phyloP scores from a whole-genome alignment of 2,329 filamentous ascomycete genomes.

The Didymella glomerata region DNA sequence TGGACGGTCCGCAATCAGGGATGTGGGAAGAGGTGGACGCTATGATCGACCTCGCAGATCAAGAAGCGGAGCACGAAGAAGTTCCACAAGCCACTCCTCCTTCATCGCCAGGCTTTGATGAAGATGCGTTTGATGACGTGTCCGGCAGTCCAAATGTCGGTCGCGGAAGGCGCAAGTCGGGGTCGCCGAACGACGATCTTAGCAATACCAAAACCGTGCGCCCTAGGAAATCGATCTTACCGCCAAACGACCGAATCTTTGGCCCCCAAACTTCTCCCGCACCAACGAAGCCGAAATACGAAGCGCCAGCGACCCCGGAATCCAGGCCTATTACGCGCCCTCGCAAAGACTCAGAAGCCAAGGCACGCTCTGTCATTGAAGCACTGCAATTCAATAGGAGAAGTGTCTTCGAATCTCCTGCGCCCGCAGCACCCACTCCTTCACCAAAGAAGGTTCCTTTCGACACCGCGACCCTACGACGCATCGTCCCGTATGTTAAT shows the following conservation, averaged over 20 bases:
- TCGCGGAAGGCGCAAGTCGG: constrained; percentile 41
- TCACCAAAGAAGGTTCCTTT: constrained; percentile 67
- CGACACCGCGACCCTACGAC: constrained; percentile 69
- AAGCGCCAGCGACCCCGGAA: constrained; percentile 39
- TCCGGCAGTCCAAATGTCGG: constrained; percentile 49
- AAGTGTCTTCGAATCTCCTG: constrained; percentile 41
- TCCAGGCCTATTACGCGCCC: constrained; percentile 52
- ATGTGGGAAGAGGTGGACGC: constrained; percentile 85
- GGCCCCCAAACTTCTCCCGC: constrained; percentile 45
- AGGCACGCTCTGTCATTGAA: constrained; percentile 69
- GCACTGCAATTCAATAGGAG: constrained; percentile 62
- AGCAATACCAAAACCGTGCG: constrained; percentile 36
- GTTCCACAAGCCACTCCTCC: constrained; percentile 61
- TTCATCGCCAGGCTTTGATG: constrained; percentile 66
- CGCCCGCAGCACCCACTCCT: constrained; percentile 39
- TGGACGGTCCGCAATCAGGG: constrained; percentile 65
- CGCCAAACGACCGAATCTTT: constrained; percentile 49
- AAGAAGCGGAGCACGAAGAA: constrained; percentile 68
- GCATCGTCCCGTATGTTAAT: constrained; percentile 65
- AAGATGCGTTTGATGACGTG: constrained; percentile 65
- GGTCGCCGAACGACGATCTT: constrained; percentile 41
- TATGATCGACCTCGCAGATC: constrained; percentile 82
- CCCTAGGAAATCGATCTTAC: constrained; percentile 47
- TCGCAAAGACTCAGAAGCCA: constrained; percentile 64
- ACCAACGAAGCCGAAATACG: constrained; percentile 37